Conservation (phyloP, 2,329 filamentous ascomycete genomes). For the Fusarium avenaceum region DNA sequence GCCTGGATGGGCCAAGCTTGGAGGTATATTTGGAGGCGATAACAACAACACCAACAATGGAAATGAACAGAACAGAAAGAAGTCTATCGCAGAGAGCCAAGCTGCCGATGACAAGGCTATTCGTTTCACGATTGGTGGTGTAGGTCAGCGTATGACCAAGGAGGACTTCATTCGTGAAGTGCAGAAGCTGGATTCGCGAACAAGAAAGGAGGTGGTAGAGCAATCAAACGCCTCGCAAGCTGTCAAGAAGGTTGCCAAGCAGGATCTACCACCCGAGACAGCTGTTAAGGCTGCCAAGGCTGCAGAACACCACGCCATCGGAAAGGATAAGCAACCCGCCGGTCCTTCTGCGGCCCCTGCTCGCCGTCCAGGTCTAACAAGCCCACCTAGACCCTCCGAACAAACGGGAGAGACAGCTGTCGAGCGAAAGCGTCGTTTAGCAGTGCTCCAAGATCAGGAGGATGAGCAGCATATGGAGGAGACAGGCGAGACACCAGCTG, state of each 20-base stretch:
- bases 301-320: conserved; percentile 22
- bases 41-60: conserved; percentile 45
- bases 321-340: conserved; percentile 12
- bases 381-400: conserved; percentile 39
- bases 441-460: conserved; percentile 61
- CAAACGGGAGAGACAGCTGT: conserved; percentile 73
- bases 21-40: conserved; percentile 35
- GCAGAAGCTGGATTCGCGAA: conserved; percentile 76
- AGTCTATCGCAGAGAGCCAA: conserved; percentile 59
- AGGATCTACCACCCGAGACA: conserved; percentile 49
- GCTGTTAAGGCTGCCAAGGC: conserved; percentile 44
- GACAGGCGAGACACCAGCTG: conserved; percentile 77
- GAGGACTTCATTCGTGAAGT: conserved; percentile 83
- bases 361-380: conserved; percentile 23
- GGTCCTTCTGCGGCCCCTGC: conserved; percentile 34
- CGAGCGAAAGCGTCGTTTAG: conserved; percentile 75
- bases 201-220: conserved; percentile 67
- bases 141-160: conserved; percentile 82
- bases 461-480: conserved; percentile 58
- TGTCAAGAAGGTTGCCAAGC: conserved; percentile 65
- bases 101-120: conserved; percentile 78
- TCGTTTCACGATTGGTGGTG: conserved; percentile 80
- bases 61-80: conserved; percentile 56
- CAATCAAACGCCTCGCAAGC: conserved; percentile 62
- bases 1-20: conserved; percentile 66